Evolutionary conservation across 1,284 basidiomycete genomes (phyloP).

Genomic region (Puccinia hordei): DNA sequence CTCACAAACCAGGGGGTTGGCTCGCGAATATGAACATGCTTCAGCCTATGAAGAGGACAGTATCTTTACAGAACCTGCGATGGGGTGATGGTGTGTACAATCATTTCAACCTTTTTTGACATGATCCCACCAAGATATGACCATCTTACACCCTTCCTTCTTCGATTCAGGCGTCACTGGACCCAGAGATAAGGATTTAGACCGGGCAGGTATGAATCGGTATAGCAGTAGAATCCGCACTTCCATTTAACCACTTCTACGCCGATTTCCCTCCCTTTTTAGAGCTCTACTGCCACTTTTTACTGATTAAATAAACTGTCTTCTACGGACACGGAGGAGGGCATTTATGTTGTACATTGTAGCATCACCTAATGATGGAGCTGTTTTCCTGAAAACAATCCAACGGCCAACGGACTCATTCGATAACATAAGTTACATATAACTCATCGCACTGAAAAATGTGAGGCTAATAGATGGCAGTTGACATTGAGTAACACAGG

Average conservation of each 20-base stretch:
- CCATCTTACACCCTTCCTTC: not conserved
- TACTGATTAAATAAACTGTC: too few relatives aligned
- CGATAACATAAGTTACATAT: too few relatives aligned
- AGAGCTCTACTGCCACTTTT: too few relatives aligned
- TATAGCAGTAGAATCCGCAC: constrained; percentile 14
- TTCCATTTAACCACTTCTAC: not conserved
- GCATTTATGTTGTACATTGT: too few relatives aligned
- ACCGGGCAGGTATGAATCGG: constrained; percentile 37
- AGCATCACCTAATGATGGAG: too few relatives aligned
- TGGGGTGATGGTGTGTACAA: constrained; percentile 36
- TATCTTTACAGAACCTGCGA: constrained; percentile 29
- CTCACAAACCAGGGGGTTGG: not conserved
- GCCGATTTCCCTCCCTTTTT: too few relatives aligned
- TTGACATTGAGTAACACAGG: too few relatives aligned
- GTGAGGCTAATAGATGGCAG: too few relatives aligned
- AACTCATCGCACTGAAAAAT: too few relatives aligned
- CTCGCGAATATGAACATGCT: constrained; percentile 15
- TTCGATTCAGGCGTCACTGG: constrained; percentile 34
- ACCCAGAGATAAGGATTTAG: constrained; percentile 49
- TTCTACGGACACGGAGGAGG: too few relatives aligned
- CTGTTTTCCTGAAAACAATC: too few relatives aligned
- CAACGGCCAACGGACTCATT: too few relatives aligned
- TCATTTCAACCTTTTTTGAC: not conserved
- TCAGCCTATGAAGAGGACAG: not conserved
- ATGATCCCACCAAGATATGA: not conserved